These are phyloP conservation scores for Cyberlindnera mycetangii DNA, from an alignment of 805 yeast species.

Conservation along the genomic window DNA sequence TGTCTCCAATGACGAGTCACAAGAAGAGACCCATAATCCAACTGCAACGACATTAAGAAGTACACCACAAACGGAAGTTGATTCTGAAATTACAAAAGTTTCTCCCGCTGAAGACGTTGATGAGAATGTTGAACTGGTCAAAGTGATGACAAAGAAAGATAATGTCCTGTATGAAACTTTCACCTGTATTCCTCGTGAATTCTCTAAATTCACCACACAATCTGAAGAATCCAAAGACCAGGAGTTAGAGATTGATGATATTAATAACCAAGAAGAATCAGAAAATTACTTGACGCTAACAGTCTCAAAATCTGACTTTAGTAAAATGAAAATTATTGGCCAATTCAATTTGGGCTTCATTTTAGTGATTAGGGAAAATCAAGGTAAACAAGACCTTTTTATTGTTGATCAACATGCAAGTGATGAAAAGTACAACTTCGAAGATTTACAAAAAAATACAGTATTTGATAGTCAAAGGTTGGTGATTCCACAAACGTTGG, in stretches of 20 bases:
- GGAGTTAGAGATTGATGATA: constrained; percentile 33
- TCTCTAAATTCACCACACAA: constrained; percentile 1
- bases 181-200: constrained; percentile 3
- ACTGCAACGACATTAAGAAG: neutral
- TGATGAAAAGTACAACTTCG: constrained; percentile 93
- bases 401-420: constrained; percentile 97
- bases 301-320: constrained; percentile 71
- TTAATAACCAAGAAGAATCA: constrained; percentile 46
- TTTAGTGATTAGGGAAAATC: constrained; percentile 51
- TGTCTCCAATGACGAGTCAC: neutral
- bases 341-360: constrained; percentile 96
- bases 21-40: neutral
- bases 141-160: constrained; percentile 18
- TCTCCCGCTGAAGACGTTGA: neutral
- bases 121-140: constrained; percentile 15
- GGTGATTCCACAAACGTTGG: constrained; percentile 54
- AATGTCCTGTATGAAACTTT: constrained; percentile 13
- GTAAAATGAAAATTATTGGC: constrained; percentile 76
- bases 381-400: constrained; percentile 66
- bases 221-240: neutral
- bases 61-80: constrained; percentile 6
- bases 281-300: constrained; percentile 57
- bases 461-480: constrained; percentile 67
- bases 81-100: neutral
- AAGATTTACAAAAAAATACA: constrained; percentile 54